A percentile compares a stretch with the other conserved stretches of the same genome.
Conservation (phyloP, 495 filamentous ascomycete genomes). For the Annulohypoxylon nitens region DNA sequence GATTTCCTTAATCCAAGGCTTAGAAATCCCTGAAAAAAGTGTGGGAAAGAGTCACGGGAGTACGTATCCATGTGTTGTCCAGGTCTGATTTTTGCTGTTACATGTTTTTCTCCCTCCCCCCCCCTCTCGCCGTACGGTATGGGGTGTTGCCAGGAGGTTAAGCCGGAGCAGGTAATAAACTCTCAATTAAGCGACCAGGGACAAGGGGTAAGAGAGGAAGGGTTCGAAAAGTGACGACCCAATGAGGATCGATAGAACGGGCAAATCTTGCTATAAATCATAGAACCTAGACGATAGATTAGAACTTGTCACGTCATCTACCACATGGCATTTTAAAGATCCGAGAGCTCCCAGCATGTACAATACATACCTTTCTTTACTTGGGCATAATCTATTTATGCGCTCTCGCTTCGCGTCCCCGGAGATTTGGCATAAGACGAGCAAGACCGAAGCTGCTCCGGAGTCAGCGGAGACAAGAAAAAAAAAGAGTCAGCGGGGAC, state of each 20-base stretch:
- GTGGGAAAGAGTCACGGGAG: slow-evolving; percentile 23
- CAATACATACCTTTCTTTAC: background rate
- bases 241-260: slow-evolving; percentile 20
- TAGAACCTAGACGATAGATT: slow-evolving; percentile 26
- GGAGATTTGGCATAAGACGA: slow-evolving; percentile 18
- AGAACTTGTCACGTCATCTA: slow-evolving; percentile 35
- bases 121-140: slow-evolving; percentile 25
- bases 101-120: background rate
- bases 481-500: slow-evolving; percentile 13
- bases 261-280: slow-evolving; percentile 20
- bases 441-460: slow-evolving; percentile 13
- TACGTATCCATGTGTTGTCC: slow-evolving; percentile 31
- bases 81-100: slow-evolving; percentile 22
- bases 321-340: slow-evolving; percentile 22
- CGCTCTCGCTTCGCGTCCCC: background rate
- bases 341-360: slow-evolving; percentile 3
- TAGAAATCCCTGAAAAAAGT: slow-evolving; percentile 1
- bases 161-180: slow-evolving; percentile 20
- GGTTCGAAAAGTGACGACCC: slow-evolving; percentile 12
- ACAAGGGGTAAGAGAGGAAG: slow-evolving; percentile 3
- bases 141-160: slow-evolving; percentile 28
- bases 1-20: slow-evolving; percentile 30
- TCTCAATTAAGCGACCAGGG: slow-evolving; percentile 15
- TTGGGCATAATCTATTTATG: background rate
- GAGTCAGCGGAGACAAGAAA: slow-evolving; percentile 12